phyloP scores from a whole-genome alignment of 2,329 filamentous ascomycete species.

The Cladophialophora psammophila region DNA sequence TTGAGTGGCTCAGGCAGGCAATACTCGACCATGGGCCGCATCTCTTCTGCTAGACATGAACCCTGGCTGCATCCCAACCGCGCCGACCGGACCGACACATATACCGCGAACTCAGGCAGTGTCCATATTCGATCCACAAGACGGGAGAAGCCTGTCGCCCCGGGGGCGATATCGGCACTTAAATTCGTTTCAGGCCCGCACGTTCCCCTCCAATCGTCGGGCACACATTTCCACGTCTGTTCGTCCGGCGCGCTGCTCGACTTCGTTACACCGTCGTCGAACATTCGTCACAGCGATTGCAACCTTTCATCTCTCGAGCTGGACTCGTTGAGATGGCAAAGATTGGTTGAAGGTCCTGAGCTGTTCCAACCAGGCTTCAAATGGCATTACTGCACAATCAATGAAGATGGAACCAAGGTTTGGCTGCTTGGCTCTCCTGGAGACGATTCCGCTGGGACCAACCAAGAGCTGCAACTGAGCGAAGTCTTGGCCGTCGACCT shows the following conservation, averaged over 20 bases:
- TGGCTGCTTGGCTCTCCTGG: constrained; percentile 95
- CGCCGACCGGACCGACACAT: constrained; percentile 55
- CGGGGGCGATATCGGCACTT: constrained; percentile 86
- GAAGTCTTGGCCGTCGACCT: constrained; percentile 95
- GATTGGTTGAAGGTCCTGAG: constrained; percentile 90
- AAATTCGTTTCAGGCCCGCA: constrained; percentile 88
- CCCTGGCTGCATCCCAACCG: constrained; percentile 49
- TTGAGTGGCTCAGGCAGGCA: constrained; percentile 60
- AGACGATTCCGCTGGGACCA: constrained; percentile 73
- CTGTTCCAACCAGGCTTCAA: constrained; percentile 91
- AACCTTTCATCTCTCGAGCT: constrained; percentile 89
- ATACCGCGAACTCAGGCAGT: constrained; percentile 75
- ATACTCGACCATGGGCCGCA: constrained; percentile 33
- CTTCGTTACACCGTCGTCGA: constrained; percentile 89
- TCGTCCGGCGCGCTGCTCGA: constrained; percentile 92
- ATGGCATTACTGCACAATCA: constrained; percentile 98
- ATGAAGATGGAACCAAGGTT: constrained; percentile 92
- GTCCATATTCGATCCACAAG: constrained; percentile 63
- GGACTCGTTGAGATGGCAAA: constrained; percentile 88
- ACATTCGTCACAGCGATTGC: constrained; percentile 85
- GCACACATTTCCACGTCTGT: constrained; percentile 94
- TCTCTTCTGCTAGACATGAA: constrained; percentile 44
- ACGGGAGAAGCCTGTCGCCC: constrained; percentile 66
- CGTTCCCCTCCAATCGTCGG: constrained; percentile 85
- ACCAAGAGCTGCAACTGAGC: constrained; percentile 88